These are phyloP conservation scores for Ophidiomyces ophidiicola DNA, from an alignment of 2,329 filamentous ascomycete species.

Conservation along the genomic window DNA sequence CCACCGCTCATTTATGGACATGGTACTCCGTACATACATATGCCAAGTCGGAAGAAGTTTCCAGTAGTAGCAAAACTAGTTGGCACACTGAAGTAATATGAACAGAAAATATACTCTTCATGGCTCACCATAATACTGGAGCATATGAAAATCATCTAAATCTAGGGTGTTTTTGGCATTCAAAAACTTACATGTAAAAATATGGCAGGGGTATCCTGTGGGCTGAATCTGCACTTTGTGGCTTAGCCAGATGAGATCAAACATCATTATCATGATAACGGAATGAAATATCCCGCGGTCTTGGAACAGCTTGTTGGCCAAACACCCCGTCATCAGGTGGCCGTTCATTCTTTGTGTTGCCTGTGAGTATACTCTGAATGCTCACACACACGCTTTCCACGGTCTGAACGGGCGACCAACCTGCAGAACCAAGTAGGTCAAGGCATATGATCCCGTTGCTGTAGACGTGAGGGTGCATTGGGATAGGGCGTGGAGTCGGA, in stretches of 20 bases:
- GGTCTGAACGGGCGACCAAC: conserved; percentile 94
- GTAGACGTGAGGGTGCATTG: conserved; percentile 95
- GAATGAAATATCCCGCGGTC: conserved; percentile 83
- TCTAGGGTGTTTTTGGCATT: too few species aligned
- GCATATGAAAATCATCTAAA: too few species aligned
- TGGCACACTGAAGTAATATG: too few species aligned
- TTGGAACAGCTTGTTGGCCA: conserved; percentile 62
- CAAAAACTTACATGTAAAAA: too few species aligned
- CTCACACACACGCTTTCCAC: conserved; percentile 96
- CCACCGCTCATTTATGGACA: too few species aligned
- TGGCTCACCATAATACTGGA: too few species aligned
- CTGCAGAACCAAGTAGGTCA: conserved; percentile 72
- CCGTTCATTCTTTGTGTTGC: conserved; percentile 81
- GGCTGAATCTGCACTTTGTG: too few species aligned
- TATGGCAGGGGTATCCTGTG: too few species aligned
- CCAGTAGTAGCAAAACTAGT: too few species aligned
- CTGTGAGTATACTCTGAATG: conserved; percentile 94
- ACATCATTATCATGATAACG: conserved; percentile 70
- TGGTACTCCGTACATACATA: too few species aligned
- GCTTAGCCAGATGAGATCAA: conserved; percentile 42
- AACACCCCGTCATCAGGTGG: conserved; percentile 86
- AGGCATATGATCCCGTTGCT: conserved; percentile 98
- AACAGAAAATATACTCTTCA: too few species aligned
- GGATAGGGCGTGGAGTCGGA: conserved; percentile 49
- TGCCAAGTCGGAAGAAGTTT: too few species aligned